Conservation (phyloP, 257 asterid species). For the Solanum virginianum region DNA sequence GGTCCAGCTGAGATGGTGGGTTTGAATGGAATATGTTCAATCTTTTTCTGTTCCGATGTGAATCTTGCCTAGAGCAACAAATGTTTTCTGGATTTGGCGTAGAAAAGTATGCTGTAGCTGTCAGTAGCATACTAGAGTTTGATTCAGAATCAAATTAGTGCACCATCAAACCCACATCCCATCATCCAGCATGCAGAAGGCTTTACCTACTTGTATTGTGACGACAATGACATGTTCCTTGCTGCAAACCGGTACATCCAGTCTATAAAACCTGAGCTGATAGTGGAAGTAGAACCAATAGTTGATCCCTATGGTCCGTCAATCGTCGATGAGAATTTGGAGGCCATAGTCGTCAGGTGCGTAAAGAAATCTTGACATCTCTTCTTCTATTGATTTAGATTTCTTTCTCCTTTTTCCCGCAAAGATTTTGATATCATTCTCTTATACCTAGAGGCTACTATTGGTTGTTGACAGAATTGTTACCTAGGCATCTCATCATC, state of each 20-base stretch:
- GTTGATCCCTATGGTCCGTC: slow-evolving; percentile 93
- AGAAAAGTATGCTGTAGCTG: neutral
- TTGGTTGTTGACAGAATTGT: neutral
- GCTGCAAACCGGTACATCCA: slow-evolving; percentile 15
- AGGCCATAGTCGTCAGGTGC: slow-evolving; percentile 88
- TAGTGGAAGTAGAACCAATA: slow-evolving; percentile 67
- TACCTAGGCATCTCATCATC: neutral
- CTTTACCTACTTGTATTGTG: neutral
- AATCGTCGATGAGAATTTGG: slow-evolving; percentile 60
- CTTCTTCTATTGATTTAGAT: neutral
- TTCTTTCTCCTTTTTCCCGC: neutral
- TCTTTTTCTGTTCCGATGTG: neutral
- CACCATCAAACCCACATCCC: neutral
- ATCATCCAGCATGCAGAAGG: neutral
- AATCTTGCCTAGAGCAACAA: neutral
- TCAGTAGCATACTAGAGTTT: neutral
- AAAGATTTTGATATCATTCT: neutral
- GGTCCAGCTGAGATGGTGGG: neutral
- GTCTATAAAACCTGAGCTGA: slow-evolving; percentile 69
- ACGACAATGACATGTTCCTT: slow-evolving; percentile 7
- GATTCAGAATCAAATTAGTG: neutral
- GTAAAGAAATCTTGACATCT: neutral
- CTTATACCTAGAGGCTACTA: neutral
- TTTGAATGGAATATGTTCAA: neutral
- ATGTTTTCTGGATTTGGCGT: neutral